Evolutionary conservation across 129 eudicot genomes (phyloP).

Genomic region (Arctium lappa): DNA sequence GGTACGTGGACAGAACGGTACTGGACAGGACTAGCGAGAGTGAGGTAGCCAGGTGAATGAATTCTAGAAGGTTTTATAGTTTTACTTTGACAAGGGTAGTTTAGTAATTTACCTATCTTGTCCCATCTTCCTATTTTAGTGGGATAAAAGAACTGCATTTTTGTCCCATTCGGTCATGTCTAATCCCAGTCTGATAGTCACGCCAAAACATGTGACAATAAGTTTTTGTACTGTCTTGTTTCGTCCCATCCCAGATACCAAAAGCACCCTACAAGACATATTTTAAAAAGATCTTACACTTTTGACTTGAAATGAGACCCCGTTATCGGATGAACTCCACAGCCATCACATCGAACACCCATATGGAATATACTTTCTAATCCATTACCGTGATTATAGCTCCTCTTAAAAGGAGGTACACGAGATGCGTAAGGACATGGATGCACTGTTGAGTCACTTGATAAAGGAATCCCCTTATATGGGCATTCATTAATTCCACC

Average conservation of each 20-base stretch:
- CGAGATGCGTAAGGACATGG: background rate
- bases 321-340: slow-evolving; percentile 55
- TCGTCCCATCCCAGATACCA: background rate
- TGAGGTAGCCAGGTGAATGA: too few species aligned
- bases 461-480: slow-evolving; percentile 27
- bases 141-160: background rate
- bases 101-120: background rate
- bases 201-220: background rate
- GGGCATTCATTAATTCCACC: slow-evolving; percentile 30
- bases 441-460: slow-evolving; percentile 14
- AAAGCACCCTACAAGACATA: background rate
- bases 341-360: slow-evolving; percentile 68
- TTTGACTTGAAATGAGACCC: slow-evolving; percentile 66
- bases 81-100: background rate
- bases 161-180: background rate
- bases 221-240: background rate
- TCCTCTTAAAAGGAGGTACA: slow-evolving; percentile 22
- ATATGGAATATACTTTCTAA: slow-evolving; percentile 36
- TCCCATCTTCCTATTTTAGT: background rate
- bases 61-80: too few species aligned
- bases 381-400: slow-evolving; percentile 21
- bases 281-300: slow-evolving; percentile 42
- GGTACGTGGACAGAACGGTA: background rate
- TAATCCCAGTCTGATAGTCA: background rate
- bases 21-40: background rate